phyloP scores from a whole-genome alignment of 2,329 filamentous ascomycete genomes.

The Penicillium sp. region DNA sequence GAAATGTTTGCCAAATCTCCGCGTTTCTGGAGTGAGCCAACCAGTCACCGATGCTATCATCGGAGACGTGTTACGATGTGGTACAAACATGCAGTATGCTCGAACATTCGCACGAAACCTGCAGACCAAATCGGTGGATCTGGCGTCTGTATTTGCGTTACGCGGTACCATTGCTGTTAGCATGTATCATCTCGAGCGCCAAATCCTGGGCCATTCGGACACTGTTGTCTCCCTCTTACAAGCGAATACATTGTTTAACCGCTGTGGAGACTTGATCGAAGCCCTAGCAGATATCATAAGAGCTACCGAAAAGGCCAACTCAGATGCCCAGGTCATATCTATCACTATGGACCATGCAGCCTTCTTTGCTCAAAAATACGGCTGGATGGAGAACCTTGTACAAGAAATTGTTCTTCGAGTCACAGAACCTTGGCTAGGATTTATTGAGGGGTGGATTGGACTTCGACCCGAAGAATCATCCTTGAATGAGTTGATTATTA shows the following conservation, averaged over 20 bases:
- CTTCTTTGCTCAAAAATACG: slow-evolving; percentile 63
- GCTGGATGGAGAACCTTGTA: slow-evolving; percentile 63
- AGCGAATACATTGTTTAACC: slow-evolving; percentile 39
- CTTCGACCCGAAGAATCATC: slow-evolving; percentile 60
- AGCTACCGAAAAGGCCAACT: slow-evolving; percentile 50
- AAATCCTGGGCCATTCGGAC: slow-evolving; percentile 28
- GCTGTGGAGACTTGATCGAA: slow-evolving; percentile 38
- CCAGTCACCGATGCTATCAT: slow-evolving; percentile 37
- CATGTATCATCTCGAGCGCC: slow-evolving; percentile 39
- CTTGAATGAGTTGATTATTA: slow-evolving; percentile 49
- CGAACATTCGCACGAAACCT: slow-evolving; percentile 36
- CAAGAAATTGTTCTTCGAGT: slow-evolving; percentile 66
- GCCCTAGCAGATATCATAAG: slow-evolving; percentile 38
- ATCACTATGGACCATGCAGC: slow-evolving; percentile 63
- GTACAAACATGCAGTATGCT: slow-evolving; percentile 37
- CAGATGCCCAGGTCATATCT: slow-evolving; percentile 63
- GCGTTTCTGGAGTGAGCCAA: slow-evolving; percentile 54
- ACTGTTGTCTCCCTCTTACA: slow-evolving; percentile 36
- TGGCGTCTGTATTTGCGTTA: slow-evolving; percentile 37
- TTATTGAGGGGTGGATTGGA: slow-evolving; percentile 74
- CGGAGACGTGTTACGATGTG: slow-evolving; percentile 35
- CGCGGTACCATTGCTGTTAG: slow-evolving; percentile 35
- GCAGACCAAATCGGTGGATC: slow-evolving; percentile 24
- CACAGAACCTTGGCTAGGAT: slow-evolving; percentile 65
- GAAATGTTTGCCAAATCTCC: slow-evolving; percentile 43